These are phyloP conservation scores for Zygosaccharomyces gambellarensis DNA, from an alignment of 805 yeast species.

Conservation along the genomic window DNA sequence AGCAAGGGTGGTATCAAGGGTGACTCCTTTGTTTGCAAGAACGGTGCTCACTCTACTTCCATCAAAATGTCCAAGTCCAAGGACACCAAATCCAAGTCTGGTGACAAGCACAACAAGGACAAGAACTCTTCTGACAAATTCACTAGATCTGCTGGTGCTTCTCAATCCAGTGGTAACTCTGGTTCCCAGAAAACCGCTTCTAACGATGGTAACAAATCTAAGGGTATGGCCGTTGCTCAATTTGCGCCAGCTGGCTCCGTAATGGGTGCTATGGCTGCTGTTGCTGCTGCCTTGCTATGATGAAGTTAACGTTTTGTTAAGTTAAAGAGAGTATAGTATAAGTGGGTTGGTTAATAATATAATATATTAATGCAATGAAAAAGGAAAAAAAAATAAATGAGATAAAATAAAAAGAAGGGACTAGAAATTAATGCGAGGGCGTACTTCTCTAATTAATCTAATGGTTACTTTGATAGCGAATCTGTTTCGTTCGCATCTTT, in stretches of 20 bases:
- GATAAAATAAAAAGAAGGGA: background rate
- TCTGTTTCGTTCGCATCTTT: background rate
- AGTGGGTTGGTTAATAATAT: background rate
- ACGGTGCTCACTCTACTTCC: conserved; percentile 51
- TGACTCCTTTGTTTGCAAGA: conserved; percentile 74
- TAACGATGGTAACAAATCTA: conserved; percentile 19
- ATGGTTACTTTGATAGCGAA: background rate
- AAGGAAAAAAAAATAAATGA: background rate
- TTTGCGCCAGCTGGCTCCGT: conserved; percentile 38
- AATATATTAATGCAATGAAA: background rate
- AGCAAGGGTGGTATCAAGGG: conserved; percentile 83
- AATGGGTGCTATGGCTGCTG: conserved; percentile 47
- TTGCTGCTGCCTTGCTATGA: conserved; percentile 49
- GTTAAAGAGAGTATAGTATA: background rate
- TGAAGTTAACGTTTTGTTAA: conserved; percentile 2
- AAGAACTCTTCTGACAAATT: conserved; percentile 39
- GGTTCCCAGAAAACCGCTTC: conserved; percentile 4
- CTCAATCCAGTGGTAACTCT: conserved; percentile 7
- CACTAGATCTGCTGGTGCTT: conserved; percentile 32
- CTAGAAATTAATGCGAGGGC: background rate
- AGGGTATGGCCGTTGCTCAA: conserved; percentile 35
- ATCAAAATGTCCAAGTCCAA: conserved; percentile 31
- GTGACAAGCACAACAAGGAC: background rate
- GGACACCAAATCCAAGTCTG: conserved; percentile 32
- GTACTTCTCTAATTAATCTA: background rate